Percentiles rank a stretch among this genome's conserved stretches.
Evolutionary conservation across 192 early-diverging fungal genomes (phyloP).

Genomic region (Coemansia sp.): DNA sequence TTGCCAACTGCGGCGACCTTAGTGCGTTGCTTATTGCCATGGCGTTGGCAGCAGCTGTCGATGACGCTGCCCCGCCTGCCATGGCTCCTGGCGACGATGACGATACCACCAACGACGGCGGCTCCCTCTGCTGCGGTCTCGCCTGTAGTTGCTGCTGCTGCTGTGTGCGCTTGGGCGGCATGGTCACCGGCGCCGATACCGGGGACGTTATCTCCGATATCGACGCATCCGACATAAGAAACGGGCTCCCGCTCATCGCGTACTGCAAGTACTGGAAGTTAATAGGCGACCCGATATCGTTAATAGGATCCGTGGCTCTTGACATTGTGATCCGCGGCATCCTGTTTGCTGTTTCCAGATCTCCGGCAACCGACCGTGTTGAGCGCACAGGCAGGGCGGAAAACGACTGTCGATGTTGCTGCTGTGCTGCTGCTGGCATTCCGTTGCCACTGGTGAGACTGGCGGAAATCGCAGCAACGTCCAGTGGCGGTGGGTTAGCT

Average conservation of each 20-base stretch:
- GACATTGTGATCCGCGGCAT: constrained; percentile 15
- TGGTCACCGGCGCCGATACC: constrained; percentile 18
- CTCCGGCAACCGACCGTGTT: neutral
- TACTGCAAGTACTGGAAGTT: constrained; percentile 46
- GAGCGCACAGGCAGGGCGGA: neutral
- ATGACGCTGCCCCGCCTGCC: constrained; percentile 4
- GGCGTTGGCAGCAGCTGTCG: neutral
- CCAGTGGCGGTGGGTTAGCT: neutral
- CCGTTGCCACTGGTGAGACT: neutral
- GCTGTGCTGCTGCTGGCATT: neutral
- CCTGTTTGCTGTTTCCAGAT: neutral
- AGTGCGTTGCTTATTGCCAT: neutral
- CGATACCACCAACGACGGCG: constrained; percentile 24
- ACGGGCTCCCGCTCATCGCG: constrained; percentile 36
- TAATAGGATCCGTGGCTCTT: constrained; percentile 44
- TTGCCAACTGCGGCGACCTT: constrained; percentile 8
- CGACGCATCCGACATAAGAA: constrained; percentile 16
- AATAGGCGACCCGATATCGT: constrained; percentile 47
- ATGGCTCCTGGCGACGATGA: constrained; percentile 16
- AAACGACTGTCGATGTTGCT: neutral
- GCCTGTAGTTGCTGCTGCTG: constrained; percentile 6
- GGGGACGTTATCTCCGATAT: constrained; percentile 29
- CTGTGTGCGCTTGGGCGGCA: constrained; percentile 12
- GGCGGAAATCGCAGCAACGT: constrained; percentile 2
- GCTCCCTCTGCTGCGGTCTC: neutral